A percentile compares a stretch with the other conserved stretches of the same genome.
Conservation (phyloP, 805 yeast genomes). For the Ogataea henricii region DNA sequence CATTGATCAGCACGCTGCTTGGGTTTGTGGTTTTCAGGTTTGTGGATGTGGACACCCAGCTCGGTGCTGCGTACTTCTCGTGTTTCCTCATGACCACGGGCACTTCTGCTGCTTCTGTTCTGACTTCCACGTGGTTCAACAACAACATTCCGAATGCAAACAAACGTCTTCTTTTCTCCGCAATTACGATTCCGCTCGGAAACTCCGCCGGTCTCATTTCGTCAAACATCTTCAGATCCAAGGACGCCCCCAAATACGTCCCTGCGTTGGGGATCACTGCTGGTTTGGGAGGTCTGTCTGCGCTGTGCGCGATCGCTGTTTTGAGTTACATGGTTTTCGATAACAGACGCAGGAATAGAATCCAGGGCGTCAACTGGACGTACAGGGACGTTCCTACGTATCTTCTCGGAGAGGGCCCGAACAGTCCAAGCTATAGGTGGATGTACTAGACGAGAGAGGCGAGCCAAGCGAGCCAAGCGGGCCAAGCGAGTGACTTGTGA, state of each 20-base stretch:
- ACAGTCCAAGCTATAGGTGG: conserved; percentile 49
- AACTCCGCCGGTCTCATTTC: conserved; percentile 58
- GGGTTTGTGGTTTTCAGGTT: conserved; percentile 50
- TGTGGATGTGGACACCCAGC: conserved; percentile 40
- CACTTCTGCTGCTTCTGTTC: conserved; percentile 47
- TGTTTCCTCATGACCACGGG: conserved; percentile 45
- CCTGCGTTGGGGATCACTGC: conserved; percentile 52
- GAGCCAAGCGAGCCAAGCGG: too few relatives aligned
- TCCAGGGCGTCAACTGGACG: conserved; percentile 41
- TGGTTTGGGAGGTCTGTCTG: conserved; percentile 47
- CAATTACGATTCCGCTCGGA: conserved; percentile 54
- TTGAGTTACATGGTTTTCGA: conserved; percentile 33
- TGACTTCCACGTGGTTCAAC: conserved; percentile 51
- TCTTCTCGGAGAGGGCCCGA: conserved; percentile 45
- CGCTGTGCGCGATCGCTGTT: conserved; percentile 29
- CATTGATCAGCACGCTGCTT: conserved; percentile 41
- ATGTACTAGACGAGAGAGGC: conserved; percentile 27
- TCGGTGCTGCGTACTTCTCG: conserved; percentile 24
- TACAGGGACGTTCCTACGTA: conserved; percentile 44
- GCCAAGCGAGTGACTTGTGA: too few relatives aligned
- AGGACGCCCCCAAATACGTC: conserved; percentile 52
- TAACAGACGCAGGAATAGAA: conserved; percentile 39
- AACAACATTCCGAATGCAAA: conserved; percentile 49
- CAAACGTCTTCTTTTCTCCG: conserved; percentile 46
- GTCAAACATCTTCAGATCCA: conserved; percentile 50